A percentile compares a stretch with the other conserved stretches of the same genome.
phyloP scores from a whole-genome alignment of 2,329 filamentous ascomycete species.

The Fusarium annulatum region DNA sequence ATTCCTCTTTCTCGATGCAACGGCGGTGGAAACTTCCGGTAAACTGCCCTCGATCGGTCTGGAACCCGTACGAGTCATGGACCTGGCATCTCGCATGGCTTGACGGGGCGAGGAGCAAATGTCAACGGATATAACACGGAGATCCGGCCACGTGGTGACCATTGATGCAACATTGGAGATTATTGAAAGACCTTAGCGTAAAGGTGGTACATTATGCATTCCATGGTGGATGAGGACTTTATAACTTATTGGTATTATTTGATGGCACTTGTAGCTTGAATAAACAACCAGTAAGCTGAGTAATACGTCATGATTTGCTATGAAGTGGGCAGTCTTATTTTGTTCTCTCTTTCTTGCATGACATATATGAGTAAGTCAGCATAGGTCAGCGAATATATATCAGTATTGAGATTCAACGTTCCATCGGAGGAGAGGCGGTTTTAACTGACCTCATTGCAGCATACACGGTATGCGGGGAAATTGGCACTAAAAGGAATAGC shows the following conservation, averaged over 20 bases:
- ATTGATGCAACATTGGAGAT: not conserved
- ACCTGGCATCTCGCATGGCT: not conserved
- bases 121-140: too few species aligned
- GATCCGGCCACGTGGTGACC: not conserved
- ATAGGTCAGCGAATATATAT: not conserved
- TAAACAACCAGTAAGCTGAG: not conserved
- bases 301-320: fast-evolving
- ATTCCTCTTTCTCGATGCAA: conserved; percentile 23
- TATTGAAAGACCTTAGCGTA: too few species aligned
- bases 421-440: fast-evolving
- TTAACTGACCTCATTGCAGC: fast-evolving
- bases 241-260: not conserved
- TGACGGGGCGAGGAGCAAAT: not conserved
- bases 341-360: fast-evolving
- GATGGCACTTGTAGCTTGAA: too few species aligned
- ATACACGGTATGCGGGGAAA: not conserved
- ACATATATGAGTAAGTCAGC: not conserved
- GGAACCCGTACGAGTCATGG: not conserved
- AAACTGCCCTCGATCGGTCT: not conserved
- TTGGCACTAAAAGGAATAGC: fast-evolving
- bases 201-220: fast-evolving
- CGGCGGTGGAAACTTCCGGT: conserved; percentile 12
- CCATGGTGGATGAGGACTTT: too few species aligned
- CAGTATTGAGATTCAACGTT: fast-evolving
- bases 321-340: not conserved